Conservation (phyloP, 129 eudicot species). For the Glebionis coronaria region DNA sequence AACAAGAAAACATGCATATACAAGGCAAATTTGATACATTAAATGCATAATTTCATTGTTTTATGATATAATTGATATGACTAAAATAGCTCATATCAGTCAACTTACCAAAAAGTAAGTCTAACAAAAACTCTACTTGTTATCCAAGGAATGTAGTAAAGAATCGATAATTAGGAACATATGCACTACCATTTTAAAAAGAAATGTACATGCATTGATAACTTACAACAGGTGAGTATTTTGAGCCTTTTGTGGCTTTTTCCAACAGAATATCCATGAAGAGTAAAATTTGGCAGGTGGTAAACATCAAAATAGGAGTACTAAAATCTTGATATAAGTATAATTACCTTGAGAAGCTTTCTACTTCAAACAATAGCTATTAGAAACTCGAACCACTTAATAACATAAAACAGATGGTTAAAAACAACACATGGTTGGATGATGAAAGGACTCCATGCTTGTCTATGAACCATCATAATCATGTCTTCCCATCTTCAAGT, state of each 20-base stretch:
- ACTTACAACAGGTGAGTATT: conserved; percentile 95
- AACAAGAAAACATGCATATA: no score
- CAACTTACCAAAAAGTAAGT: no score
- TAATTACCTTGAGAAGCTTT: conserved; percentile 61
- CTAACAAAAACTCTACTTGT: not conserved
- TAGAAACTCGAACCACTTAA: conserved; percentile 84
- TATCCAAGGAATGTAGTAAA: not conserved
- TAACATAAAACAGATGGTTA: conserved; percentile 13
- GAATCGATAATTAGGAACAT: not conserved
- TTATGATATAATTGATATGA: no score
- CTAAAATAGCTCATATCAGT: no score
- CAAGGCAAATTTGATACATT: no score
- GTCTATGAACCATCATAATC: conserved; percentile 97
- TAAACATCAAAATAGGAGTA: conserved; percentile 3
- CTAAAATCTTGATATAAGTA: conserved; percentile 3
- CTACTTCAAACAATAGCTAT: conserved; percentile 72
- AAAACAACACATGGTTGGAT: conserved; percentile 49
- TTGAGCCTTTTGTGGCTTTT: no score
- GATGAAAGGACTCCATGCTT: conserved; percentile 88
- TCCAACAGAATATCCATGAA: no score
- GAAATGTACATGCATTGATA: conserved; percentile 1
- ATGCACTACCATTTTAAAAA: not conserved
- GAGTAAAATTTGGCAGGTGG: conserved; percentile 1
- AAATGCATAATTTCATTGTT: no score
- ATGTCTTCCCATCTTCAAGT: conserved; percentile 74